Evolutionary conservation across 2,329 filamentous ascomycete genomes (phyloP).

Genomic region (Hypoxylon sp.): DNA sequence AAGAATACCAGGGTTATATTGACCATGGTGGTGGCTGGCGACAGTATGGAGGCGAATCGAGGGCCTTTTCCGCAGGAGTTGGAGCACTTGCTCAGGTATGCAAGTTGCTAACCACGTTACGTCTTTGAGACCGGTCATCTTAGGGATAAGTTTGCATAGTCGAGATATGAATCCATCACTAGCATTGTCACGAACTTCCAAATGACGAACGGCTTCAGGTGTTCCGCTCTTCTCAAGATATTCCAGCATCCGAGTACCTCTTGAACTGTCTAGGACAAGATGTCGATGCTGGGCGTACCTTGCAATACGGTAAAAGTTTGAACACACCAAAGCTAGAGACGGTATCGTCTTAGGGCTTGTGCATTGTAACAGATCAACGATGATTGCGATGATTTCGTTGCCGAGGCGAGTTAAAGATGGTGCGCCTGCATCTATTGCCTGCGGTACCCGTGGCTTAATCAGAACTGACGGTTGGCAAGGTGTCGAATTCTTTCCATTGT

Average conservation of each 20-base stretch:
- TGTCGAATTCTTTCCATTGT: neutral
- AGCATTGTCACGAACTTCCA: neutral
- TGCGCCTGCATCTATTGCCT: neutral
- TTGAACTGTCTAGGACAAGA: neutral
- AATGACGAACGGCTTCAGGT: slow-evolving; percentile 11
- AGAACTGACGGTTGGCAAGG: neutral
- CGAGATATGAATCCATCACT: neutral
- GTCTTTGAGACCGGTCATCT: slow-evolving; percentile 32
- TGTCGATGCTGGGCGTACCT: slow-evolving; percentile 26
- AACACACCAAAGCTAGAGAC: slow-evolving; percentile 24
- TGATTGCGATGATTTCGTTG: slow-evolving; percentile 22
- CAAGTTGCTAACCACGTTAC: neutral
- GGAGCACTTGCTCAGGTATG: slow-evolving; percentile 3
- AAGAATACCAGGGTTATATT: neutral
- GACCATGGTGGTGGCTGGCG: neutral
- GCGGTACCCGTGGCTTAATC: slow-evolving; percentile 1
- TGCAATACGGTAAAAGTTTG: slow-evolving; percentile 12
- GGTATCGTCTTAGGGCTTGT: slow-evolving; percentile 10
- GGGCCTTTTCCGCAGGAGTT: slow-evolving; percentile 15
- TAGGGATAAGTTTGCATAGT: slow-evolving; percentile 15
- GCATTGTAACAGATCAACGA: slow-evolving; percentile 21
- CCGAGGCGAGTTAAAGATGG: slow-evolving; percentile 17
- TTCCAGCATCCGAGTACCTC: slow-evolving; percentile 1
- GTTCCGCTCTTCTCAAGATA: slow-evolving; percentile 4
- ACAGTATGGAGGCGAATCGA: slow-evolving; percentile 19